Evolutionary conservation across 2,329 filamentous ascomycete genomes (phyloP).

Genomic region (Aspergillus sp.): DNA sequence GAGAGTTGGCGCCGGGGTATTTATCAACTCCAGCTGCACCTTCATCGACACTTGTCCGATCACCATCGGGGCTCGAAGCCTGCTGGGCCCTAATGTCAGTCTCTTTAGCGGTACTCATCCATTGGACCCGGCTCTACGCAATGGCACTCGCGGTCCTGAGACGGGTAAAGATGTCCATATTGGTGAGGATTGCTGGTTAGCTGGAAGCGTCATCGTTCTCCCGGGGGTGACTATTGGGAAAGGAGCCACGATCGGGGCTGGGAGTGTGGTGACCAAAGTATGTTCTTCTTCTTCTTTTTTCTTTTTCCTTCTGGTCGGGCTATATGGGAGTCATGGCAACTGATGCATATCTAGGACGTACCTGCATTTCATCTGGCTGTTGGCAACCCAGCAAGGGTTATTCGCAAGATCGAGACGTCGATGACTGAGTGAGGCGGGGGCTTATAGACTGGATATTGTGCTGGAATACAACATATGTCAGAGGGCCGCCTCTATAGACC

Average conservation of each 20-base stretch:
- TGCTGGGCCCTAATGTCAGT: conserved; percentile 70
- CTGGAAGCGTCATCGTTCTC: conserved; percentile 61
- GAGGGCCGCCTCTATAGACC: too few species aligned
- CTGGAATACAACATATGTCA: too few species aligned
- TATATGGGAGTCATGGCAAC: neutral
- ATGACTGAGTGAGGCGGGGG: conserved; percentile 15
- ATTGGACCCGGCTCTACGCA: conserved; percentile 62
- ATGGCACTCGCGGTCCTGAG: conserved; percentile 69
- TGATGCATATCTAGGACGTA: conserved; percentile 24
- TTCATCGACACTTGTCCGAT: conserved; percentile 71
- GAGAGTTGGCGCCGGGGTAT: conserved; percentile 60
- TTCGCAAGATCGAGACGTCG: conserved; percentile 32
- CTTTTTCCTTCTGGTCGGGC: too few species aligned
- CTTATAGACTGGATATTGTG: too few species aligned
- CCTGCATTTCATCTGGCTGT: conserved; percentile 35
- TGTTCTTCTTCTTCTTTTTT: neutral
- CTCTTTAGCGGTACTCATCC: conserved; percentile 72
- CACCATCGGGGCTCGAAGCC: conserved; percentile 64
- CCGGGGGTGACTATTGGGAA: conserved; percentile 71
- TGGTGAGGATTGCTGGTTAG: conserved; percentile 75
- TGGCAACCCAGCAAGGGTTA: conserved; percentile 34
- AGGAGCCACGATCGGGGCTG: conserved; percentile 67
- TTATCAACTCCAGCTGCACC: conserved; percentile 65
- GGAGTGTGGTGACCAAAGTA: conserved; percentile 72
- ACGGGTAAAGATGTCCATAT: conserved; percentile 63